Base-by-base conservation (phyloP, 164 flowering plant genomes). In the Echeveria elegans region DNA sequence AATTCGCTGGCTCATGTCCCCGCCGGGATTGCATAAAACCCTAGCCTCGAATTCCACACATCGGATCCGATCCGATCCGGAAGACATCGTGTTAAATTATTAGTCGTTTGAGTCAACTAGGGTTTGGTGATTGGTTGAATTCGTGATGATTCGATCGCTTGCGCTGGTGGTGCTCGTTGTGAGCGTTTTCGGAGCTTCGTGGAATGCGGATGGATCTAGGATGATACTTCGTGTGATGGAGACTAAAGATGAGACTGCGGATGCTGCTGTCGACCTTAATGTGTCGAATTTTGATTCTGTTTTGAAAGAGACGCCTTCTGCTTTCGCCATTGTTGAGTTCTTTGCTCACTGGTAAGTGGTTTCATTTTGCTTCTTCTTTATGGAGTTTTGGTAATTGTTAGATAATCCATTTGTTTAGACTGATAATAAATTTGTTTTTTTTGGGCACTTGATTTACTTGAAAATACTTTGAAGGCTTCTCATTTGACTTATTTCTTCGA, bases 181-280 rank as follows among this genome's bases (percentile, higher is more conserved):
- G 45, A 45, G 75, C 66, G 45, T 62, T n/a, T 26, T 40, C 28
- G 73, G 75, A 32, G 53, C 66, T 68, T 66, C 71, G 0, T 29
- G 62, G n/a, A 16, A 3, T 34, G 37, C 37, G 9, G 15, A 24
- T 31, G 82, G 89, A 77, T 81, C 87, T 67, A 87, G 97, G 0
- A 79, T 88, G 50, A 75, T 90, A 19, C 87, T 90, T n/a, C 81
- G 95, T 48, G 72, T 68, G 2, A 63, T 84, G 32, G 65, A 31
- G 34, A 76, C 14, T 4, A 70, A 41, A 1, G 45, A 11, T 24
- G 60, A 0, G 14, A 53, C 10, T 9, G 15, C 15, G 45, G 45
- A 53, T 16, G 28, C 60, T 53, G 58, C 23, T 29, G 70, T 40
- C 11, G 45, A 40, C 11, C 45, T 40, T 9, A 40, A 40, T 12